Evolutionary conservation across 2,329 filamentous ascomycete species (phyloP).

Genomic region (Aureobasidium namibiae): DNA sequence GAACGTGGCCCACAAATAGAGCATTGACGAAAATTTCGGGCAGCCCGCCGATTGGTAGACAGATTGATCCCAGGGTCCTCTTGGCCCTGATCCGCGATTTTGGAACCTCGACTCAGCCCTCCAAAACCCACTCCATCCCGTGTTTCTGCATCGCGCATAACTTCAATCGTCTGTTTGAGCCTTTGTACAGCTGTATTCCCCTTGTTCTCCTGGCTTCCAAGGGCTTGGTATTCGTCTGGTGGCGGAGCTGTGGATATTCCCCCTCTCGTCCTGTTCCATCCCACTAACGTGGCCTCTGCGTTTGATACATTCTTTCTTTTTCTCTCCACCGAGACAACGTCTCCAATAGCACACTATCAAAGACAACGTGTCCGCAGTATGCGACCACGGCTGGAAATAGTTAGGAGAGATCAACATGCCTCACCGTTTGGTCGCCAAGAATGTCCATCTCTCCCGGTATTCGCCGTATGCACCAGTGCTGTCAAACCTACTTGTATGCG

Average conservation of each 20-base stretch:
- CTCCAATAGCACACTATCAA: background rate
- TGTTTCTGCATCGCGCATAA: conserved; percentile 1
- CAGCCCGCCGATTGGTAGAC: background rate
- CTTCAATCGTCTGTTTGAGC: background rate
- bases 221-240: background rate
- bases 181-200: background rate
- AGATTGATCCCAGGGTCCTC: background rate
- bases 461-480: background rate
- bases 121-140: background rate
- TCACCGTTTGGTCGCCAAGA: background rate
- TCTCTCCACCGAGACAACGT: background rate
- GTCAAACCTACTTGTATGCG: background rate
- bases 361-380: background rate
- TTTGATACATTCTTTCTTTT: background rate
- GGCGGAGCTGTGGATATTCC: background rate
- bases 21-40: background rate
- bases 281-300: background rate
- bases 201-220: background rate
- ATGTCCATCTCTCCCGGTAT: background rate
- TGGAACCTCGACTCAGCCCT: background rate
- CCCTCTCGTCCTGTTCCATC: background rate
- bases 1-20: conserved; percentile 1
- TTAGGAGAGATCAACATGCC: background rate
- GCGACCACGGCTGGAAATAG: background rate
- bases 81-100: background rate